These are phyloP conservation scores for Comarum palustre DNA, from an alignment of 306 rosid genomes.

Conservation along the genomic window DNA sequence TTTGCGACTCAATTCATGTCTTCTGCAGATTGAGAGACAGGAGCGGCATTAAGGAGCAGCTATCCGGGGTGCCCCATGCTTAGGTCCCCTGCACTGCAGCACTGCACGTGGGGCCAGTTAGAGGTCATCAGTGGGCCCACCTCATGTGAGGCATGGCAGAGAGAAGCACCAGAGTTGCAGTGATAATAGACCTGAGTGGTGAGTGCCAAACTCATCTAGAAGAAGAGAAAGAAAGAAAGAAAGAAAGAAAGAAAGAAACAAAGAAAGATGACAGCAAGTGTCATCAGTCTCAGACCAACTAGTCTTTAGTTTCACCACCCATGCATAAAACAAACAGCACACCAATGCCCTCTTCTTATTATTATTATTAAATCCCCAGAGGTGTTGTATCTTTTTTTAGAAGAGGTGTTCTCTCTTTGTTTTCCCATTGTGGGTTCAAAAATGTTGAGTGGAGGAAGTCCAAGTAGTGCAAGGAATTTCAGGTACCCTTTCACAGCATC, in stretches of 20 bases:
- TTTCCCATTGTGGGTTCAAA: constrained; percentile 12
- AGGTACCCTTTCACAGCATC: constrained; percentile 77
- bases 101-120: constrained; percentile 7
- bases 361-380: constrained; percentile 20
- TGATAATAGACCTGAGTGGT: constrained; percentile 63
- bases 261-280: constrained; percentile 30
- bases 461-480: constrained; percentile 35
- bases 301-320: constrained; percentile 45
- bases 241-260: constrained; percentile 17
- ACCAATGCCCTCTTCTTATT: constrained; percentile 32
- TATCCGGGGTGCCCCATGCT: not conserved
- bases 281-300: constrained; percentile 33
- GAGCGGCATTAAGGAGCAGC: constrained; percentile 41
- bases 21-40: constrained; percentile 57
- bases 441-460: constrained; percentile 49
- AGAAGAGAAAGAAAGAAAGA: constrained; percentile 17
- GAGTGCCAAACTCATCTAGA: not conserved
- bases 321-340: constrained; percentile 45
- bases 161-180: constrained; percentile 75
- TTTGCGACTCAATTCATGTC: constrained; percentile 39
- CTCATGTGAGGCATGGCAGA: constrained; percentile 31
- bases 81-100: not conserved
- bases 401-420: constrained; percentile 4
- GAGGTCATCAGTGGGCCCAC: constrained; percentile 5
- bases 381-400: constrained; percentile 2